Evolutionary conservation across 192 early-diverging fungal species (phyloP).

Genomic region (Umbelopsis vinacea): DNA sequence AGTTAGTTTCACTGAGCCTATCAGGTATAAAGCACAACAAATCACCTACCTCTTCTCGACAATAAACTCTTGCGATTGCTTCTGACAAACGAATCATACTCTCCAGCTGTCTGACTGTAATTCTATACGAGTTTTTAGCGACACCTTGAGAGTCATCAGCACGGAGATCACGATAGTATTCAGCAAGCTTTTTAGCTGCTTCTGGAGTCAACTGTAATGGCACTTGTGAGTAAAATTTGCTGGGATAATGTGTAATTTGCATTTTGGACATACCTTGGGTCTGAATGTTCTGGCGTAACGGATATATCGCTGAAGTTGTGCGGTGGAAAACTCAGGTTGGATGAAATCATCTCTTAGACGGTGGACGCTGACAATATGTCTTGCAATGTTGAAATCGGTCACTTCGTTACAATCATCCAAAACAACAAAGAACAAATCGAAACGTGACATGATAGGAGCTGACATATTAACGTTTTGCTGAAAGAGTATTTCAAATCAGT

Average conservation of each 20-base stretch:
- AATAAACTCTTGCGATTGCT: constrained; percentile 90
- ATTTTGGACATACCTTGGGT: constrained; percentile 62
- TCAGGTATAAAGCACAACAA: not conserved
- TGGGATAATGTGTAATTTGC: not conserved
- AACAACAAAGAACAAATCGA: constrained; percentile 97
- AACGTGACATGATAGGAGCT: constrained; percentile 97
- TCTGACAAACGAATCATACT: constrained; percentile 95
- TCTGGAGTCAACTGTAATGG: constrained; percentile 59
- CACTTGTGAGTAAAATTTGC: not conserved
- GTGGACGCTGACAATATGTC: constrained; percentile 92
- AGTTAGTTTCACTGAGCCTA: not conserved
- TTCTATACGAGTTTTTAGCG: constrained; percentile 78
- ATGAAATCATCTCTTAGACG: constrained; percentile 68
- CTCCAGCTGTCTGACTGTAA: constrained; percentile 97
- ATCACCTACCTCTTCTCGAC: constrained; percentile 54
- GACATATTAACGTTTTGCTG: constrained; percentile 97
- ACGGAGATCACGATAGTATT: constrained; percentile 85
- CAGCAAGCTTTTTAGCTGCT: constrained; percentile 76
- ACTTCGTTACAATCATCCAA: constrained; percentile 92
- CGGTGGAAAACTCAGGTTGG: constrained; percentile 70
- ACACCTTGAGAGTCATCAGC: constrained; percentile 83
- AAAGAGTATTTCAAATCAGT: constrained; percentile 5
- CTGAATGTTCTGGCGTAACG: constrained; percentile 88
- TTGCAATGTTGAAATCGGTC: constrained; percentile 87
- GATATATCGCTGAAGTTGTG: constrained; percentile 83